Evolutionary conservation across 257 asterid species (phyloP).

Genomic region (Solanum ahanhuiri): DNA sequence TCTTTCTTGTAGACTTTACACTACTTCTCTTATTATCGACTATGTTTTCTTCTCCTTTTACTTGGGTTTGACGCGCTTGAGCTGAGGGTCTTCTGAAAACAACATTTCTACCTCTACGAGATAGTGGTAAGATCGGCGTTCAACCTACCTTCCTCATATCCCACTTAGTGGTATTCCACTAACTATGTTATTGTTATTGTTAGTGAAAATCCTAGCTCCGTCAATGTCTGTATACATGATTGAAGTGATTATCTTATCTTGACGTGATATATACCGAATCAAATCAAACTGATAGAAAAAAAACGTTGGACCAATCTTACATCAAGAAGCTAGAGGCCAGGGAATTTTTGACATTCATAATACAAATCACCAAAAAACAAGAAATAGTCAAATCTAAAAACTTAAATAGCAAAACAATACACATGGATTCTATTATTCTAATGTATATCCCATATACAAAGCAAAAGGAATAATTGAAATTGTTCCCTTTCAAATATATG

Average conservation of each 20-base stretch:
- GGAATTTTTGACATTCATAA: not conserved
- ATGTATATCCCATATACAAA: not conserved
- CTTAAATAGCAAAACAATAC: not conserved
- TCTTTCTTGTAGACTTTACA: no score
- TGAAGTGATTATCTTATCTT: not conserved
- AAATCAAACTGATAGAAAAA: not conserved
- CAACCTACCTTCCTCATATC: not conserved
- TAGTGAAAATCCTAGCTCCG: not conserved
- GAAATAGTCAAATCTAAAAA: not conserved
- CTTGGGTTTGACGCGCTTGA: not conserved
- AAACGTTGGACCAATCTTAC: not conserved
- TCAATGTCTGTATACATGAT: not conserved
- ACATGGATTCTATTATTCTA: not conserved
- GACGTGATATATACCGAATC: not conserved
- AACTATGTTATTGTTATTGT: no score
- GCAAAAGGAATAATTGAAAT: not conserved
- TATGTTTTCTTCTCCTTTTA: not conserved
- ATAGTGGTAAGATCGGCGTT: rapidly evolving
- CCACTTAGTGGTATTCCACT: no score
- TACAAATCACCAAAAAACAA: not conserved
- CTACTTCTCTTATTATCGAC: not conserved
- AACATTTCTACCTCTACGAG: not conserved
- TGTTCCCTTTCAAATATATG: not conserved
- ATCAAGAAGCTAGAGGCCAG: not conserved
- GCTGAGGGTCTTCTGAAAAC: not conserved